Conservation (phyloP, 2,329 filamentous ascomycete genomes). For the Westerdykella sp. region DNA sequence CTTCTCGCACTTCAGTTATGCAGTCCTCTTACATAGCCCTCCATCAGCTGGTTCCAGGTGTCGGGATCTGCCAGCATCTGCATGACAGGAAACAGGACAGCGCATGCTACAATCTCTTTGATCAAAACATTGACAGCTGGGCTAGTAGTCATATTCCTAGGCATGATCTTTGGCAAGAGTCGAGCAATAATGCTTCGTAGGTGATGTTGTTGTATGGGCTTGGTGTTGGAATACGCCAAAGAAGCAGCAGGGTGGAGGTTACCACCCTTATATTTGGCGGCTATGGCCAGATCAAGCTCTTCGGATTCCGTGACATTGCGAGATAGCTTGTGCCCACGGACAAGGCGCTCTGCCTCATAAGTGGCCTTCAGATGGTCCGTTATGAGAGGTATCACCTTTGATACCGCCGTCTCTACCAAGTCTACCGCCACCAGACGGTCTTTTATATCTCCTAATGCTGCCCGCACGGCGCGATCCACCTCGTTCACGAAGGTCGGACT, state of each 20-base stretch:
- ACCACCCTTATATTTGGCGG: slow-evolving; percentile 85
- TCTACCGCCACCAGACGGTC: slow-evolving; percentile 71
- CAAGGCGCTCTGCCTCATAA: slow-evolving; percentile 78
- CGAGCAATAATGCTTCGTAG: slow-evolving; percentile 67
- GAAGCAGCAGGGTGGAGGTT: slow-evolving; percentile 82
- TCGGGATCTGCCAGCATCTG: slow-evolving; percentile 82
- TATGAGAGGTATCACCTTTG: slow-evolving; percentile 76
- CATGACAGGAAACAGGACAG: slow-evolving; percentile 77
- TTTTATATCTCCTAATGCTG: slow-evolving; percentile 63
- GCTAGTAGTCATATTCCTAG: slow-evolving; percentile 67
- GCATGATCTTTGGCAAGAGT: slow-evolving; percentile 69
- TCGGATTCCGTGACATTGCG: slow-evolving; percentile 91
- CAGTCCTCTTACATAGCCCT: slow-evolving; percentile 57
- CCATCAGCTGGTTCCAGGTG: slow-evolving; percentile 95
- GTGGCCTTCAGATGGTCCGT: slow-evolving; percentile 87
- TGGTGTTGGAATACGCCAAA: slow-evolving; percentile 75
- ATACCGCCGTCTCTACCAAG: slow-evolving; percentile 75
- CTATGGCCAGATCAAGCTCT: slow-evolving; percentile 90
- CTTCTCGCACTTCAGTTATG: slow-evolving; percentile 5
- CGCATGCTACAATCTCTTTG: slow-evolving; percentile 85
- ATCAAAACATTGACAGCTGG: slow-evolving; percentile 73
- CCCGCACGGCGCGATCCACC: slow-evolving; percentile 72
- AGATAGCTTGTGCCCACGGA: slow-evolving; percentile 82
- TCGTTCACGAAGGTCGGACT: slow-evolving; percentile 77
- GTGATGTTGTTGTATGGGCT: slow-evolving; percentile 81